Evolutionary conservation across 139 green algal species (phyloP).

Genomic region (Asterochloris erici): DNA sequence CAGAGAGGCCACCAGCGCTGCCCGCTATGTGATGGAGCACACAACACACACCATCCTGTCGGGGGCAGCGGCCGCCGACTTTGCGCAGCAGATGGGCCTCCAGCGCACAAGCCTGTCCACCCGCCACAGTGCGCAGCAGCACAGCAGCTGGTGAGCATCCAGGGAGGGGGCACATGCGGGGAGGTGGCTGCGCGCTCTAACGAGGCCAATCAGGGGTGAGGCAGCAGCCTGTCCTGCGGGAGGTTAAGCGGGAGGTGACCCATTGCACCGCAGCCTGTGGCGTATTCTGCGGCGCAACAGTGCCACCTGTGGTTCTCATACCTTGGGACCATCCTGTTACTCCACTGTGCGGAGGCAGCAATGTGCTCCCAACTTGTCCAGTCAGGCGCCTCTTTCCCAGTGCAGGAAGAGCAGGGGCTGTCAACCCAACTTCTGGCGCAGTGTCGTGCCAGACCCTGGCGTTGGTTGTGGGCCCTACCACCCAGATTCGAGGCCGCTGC

Average conservation of each 20-base stretch:
- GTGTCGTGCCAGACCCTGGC: constrained; percentile 45
- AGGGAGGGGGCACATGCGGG: neutral
- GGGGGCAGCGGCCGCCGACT: constrained; percentile 50
- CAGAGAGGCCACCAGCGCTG: constrained; percentile 40
- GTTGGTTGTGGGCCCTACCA: constrained; percentile 59
- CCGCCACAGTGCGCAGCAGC: constrained; percentile 6
- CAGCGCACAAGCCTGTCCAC: constrained; percentile 44
- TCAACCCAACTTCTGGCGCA: constrained; percentile 70
- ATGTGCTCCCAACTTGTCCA: too few species aligned
- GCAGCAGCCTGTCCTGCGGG: too few species aligned
- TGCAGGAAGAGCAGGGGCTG: constrained; percentile 39
- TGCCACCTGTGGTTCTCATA: too few species aligned
- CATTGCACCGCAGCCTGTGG: too few species aligned
- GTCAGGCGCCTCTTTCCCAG: too few species aligned
- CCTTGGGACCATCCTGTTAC: too few species aligned
- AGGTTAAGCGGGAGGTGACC: too few species aligned
- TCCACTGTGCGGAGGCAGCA: too few species aligned
- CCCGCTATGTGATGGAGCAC: constrained; percentile 56
- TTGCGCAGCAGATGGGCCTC: constrained; percentile 65
- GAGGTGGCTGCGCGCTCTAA: neutral
- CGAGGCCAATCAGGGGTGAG: too few species aligned
- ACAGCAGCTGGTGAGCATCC: constrained; percentile 26
- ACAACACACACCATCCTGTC: constrained; percentile 65
- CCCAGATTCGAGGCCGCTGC: neutral
- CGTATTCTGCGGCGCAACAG: too few species aligned